These are phyloP conservation scores for Aquilaria malaccensis DNA, from an alignment of 345 rosid species.

Conservation along the genomic window DNA sequence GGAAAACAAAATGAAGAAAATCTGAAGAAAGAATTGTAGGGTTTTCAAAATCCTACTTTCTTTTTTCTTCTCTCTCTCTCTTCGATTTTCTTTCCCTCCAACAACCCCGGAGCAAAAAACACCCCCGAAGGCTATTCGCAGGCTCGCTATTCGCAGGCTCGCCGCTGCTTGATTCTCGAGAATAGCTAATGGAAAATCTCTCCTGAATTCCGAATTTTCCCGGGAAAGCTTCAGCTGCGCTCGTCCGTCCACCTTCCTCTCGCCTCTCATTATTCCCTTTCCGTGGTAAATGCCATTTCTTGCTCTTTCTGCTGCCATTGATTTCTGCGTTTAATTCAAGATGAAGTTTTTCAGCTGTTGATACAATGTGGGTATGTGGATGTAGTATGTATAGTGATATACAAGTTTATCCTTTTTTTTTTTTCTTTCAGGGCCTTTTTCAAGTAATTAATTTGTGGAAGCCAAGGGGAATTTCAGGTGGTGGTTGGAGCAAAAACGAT, in stretches of 20 bases:
- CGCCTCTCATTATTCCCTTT: neutral
- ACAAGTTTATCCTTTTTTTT: neutral
- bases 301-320: no score
- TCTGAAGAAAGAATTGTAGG: conserved; percentile 11
- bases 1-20: no score
- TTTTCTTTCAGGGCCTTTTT: conserved; percentile 10
- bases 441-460: conserved; percentile 11
- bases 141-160: no score
- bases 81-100: conserved; percentile 29
- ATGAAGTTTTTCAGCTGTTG: no score
- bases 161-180: no score
- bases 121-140: no score
- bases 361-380: no score
- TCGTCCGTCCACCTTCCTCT: neutral
- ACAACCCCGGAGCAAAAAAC: neutral
- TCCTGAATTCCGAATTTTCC: neutral
- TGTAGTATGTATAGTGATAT: no score
- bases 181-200: neutral
- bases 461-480: conserved; percentile 11
- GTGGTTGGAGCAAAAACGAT: conserved; percentile 9
- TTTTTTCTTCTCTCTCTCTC: neutral
- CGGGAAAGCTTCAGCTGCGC: neutral
- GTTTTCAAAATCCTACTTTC: conserved; percentile 13
- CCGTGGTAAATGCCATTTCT: neutral
- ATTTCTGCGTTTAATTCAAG: no score